These are phyloP conservation scores for Phytopythium montanum DNA, from an alignment of 352 stramenopile species.

Conservation along the genomic window DNA sequence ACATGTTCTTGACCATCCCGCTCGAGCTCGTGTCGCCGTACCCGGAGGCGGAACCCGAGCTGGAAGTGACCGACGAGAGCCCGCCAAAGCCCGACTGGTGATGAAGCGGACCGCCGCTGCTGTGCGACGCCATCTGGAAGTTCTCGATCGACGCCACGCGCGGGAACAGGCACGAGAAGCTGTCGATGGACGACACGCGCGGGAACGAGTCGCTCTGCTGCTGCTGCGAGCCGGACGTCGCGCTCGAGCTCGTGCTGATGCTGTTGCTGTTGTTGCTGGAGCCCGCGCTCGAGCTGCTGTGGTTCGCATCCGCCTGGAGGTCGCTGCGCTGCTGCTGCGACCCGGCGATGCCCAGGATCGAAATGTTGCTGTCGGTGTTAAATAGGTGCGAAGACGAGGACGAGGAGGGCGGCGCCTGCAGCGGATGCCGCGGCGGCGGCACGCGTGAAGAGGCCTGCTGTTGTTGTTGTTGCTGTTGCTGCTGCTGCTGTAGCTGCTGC, in stretches of 20 bases:
- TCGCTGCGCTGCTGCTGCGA: constrained; percentile 20
- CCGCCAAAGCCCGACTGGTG: constrained; percentile 10
- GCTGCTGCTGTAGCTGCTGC: constrained; percentile 7
- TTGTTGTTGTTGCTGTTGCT: constrained; percentile 7
- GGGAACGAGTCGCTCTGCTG: constrained; percentile 35
- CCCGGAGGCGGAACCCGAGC: constrained; percentile 14
- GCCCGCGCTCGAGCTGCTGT: not conserved
- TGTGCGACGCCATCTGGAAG: constrained; percentile 40
- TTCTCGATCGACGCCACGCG: constrained; percentile 81
- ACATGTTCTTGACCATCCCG: constrained; percentile 51
- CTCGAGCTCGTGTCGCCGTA: constrained; percentile 25
- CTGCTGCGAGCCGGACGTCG: constrained; percentile 1
- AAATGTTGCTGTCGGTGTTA: constrained; percentile 31
- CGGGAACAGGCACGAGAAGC: constrained; percentile 79
- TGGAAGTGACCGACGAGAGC: constrained; percentile 6
- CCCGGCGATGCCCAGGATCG: constrained; percentile 34
- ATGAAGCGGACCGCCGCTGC: not conserved
- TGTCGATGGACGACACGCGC: constrained; percentile 82
- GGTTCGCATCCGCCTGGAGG: not conserved
- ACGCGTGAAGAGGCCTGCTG: constrained; percentile 12
- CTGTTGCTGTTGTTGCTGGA: constrained; percentile 5
- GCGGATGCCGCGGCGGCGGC: constrained; percentile 28
- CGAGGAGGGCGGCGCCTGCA: constrained; percentile 11
- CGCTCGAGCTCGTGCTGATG: constrained; percentile 3
- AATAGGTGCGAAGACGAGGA: constrained; percentile 28